A percentile compares a stretch with the other conserved stretches of the same genome.
These are phyloP conservation scores for Microstegium vimineum DNA, from an alignment of 176 grass and related monocot species.

Conservation along the genomic window DNA sequence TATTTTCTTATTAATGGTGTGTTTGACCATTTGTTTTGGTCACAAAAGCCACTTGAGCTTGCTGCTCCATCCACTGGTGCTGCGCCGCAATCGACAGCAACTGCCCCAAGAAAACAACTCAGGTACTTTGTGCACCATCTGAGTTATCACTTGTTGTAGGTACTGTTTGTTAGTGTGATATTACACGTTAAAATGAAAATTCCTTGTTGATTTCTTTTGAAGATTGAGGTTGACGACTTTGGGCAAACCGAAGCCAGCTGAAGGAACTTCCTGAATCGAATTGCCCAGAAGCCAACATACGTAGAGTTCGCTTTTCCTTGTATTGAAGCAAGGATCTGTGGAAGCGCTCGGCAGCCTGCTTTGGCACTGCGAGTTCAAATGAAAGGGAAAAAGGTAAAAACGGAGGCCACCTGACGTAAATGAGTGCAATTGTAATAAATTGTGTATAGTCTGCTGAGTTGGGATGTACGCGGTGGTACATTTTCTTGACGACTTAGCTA, in stretches of 20 bases:
- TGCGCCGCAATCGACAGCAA: constrained; percentile 25
- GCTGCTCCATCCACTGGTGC: constrained; percentile 32
- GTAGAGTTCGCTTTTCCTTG: background rate
- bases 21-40: constrained; percentile 8
- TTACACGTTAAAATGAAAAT: background rate
- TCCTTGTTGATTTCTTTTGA: constrained; percentile 22
- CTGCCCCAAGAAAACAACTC: constrained; percentile 53
- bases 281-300: background rate
- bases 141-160: background rate
- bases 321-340: background rate
- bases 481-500: background rate
- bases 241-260: constrained; percentile 42
- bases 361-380: background rate
- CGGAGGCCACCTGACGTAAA: background rate
- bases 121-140: constrained; percentile 42
- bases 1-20: constrained; percentile 15
- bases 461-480: background rate
- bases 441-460: background rate
- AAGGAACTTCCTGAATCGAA: constrained; percentile 23
- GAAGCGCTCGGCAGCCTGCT: background rate
- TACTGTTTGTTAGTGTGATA: background rate
- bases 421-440: background rate
- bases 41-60: constrained; percentile 57
- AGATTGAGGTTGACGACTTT: constrained; percentile 79
- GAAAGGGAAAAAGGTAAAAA: background rate